Conservation (phyloP, 2,329 filamentous ascomycete species). For the Coniochaeta hoffmannii region DNA sequence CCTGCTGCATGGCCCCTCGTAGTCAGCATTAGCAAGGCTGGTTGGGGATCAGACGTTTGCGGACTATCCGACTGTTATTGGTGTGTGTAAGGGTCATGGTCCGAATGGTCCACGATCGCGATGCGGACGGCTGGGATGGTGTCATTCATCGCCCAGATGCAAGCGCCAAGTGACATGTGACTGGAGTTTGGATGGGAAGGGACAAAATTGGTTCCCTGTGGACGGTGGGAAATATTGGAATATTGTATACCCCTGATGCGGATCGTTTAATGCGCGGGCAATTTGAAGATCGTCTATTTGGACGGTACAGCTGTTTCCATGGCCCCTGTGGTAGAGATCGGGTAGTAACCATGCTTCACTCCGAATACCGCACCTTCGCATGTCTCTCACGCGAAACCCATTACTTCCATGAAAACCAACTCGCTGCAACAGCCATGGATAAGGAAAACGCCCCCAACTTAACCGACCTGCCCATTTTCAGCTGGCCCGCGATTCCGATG, state of each 20-base stretch:
- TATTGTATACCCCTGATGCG: not conserved
- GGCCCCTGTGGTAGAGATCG: no score
- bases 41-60: not conserved
- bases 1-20: not conserved
- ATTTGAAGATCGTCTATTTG: no score
- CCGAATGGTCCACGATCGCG: not conserved
- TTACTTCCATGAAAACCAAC: not conserved
- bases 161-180: not conserved
- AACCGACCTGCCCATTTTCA: not conserved
- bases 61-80: not conserved
- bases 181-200: not conserved
- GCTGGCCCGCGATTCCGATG: constrained; percentile 6
- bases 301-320: no score
- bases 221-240: not conserved
- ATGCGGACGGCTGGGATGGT: not conserved
- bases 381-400: not conserved
- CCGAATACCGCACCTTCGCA: not conserved
- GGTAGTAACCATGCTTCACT: no score
- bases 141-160: not conserved
- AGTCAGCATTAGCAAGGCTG: no score
- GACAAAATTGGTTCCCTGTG: not conserved
- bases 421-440: not conserved
- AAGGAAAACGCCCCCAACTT: not conserved
- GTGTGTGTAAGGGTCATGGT: not conserved
- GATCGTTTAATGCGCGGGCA: not conserved